Base-by-base conservation (phyloP, 768 basidiomycete genomes). In the Suillus hirtellus region DNA sequence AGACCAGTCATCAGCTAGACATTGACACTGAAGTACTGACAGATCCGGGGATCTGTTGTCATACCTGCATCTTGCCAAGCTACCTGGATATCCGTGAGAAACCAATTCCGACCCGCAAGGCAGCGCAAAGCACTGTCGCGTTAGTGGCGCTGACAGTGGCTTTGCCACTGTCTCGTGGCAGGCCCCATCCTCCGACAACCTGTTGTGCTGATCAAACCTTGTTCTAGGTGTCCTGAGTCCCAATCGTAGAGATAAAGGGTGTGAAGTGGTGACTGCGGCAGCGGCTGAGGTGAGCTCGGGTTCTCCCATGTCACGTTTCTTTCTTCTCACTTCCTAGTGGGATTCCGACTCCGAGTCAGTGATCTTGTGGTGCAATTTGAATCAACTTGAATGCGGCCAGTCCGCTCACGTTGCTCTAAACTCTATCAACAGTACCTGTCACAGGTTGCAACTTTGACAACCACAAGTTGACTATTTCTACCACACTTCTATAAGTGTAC, bases 241-340 rank as follows among this genome's bases (percentile, higher is more conserved):
- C 11, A 3, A 47, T 14, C 14, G 14, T 12, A 49, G 24, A 24
- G 14, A 27, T 15, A 50, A 27, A 50, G 46, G 31, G 49, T 27
- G 49, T 50, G 24, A 49, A 49, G 47, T 15, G 12, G 47, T 24
- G 47, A 49, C 7, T 24, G 46, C 12, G 44, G 19, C n/a, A 11
- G 15, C 8, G 8, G 15, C 14, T 14, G 24, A 6, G 31, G 47
- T 27, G 49, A 50, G 47, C 27, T 50, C 49, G 49, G 49, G 49
- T 50, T 50, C 49, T 50, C 15, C 49, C 49, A 50, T 50, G 49
- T 50, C 47, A 47, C 46, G 24, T 24, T 49, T 49, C 21, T 24
- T 21, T 21, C 7, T 49, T 49, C 47, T 49, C 24, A 24, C 46
- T 47, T 21, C 35, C 42, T 42, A 8, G 42, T 44, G 8, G 10